Conservation (phyloP, 2,329 filamentous ascomycete species). For the Fusarium cicatricum region DNA sequence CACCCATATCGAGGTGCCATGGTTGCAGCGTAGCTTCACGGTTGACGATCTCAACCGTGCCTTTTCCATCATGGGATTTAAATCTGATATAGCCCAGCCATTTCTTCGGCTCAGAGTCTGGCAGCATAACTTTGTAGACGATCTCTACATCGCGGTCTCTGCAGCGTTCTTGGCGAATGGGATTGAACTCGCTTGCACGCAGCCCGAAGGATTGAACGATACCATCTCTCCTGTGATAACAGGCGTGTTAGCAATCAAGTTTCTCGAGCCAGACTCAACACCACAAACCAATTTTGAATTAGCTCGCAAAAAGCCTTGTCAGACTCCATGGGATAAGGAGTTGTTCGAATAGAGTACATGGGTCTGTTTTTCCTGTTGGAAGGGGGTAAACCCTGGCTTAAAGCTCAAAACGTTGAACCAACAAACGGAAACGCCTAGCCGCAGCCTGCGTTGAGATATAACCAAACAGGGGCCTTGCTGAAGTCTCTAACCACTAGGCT, state of each 20-base stretch:
- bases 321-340: constrained; percentile 23
- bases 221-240: constrained; percentile 43
- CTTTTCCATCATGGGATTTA: constrained; percentile 27
- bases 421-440: no score
- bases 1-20: constrained; percentile 42
- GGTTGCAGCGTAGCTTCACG: constrained; percentile 42
- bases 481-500: no score
- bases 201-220: constrained; percentile 40
- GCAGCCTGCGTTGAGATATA: no score
- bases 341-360: not conserved
- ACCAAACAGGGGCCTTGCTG: no score
- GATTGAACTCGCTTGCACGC: constrained; percentile 31
- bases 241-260: no score
- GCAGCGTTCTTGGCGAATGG: constrained; percentile 30
- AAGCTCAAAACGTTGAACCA: no score
- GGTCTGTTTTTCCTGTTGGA: no score
- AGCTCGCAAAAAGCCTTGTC: constrained; percentile 46
- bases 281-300: constrained; percentile 48
- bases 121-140: constrained; percentile 36
- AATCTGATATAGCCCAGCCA: constrained; percentile 46
- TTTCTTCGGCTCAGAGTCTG: not conserved
- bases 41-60: constrained; percentile 44
- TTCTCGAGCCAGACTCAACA: no score
- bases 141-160: constrained; percentile 33
- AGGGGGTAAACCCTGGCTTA: no score